Evolutionary conservation across 1,284 basidiomycete genomes (phyloP), one percentile per base, ranked within the genome.

Genomic region (Cryptococcus floricola): DNA sequence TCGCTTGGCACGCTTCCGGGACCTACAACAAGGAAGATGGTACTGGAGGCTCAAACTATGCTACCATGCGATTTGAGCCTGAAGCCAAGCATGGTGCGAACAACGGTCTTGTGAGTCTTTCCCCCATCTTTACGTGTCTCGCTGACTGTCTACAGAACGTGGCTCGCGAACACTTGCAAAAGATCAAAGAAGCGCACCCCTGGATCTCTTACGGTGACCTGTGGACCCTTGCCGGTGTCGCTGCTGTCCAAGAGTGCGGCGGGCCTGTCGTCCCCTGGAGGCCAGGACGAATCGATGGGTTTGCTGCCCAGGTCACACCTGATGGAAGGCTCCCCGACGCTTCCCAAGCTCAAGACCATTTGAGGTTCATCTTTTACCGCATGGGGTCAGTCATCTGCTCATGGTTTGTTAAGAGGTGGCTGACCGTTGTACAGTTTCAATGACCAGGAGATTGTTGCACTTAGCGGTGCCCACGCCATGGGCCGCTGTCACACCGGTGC

Each of bases 261-360:
- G 81, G 81, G 5, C 81, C 81, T 52, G 85, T 85, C 72, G 81
- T 93, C 65, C 86, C 87, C 18, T 97, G 93, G 92, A 83, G 90
- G 61, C 83, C 91, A 4, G 92, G 92, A 42, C 84, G 92, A 54
- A 84, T 92, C 60, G 91, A 96, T 73, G 88, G 92, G 50, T 81
- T 87, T 64, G 84, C 83, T 47, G 77, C 81, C 53, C 78, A 94
- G 44, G 88, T 81, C 56, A 91, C 95, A 31, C 94, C 95, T 19
- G 93, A 94, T 70, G 95, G 95, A 56, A 87, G 95, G 76, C 85
- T 98, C 41, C 95, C 95, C 23, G 95, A 98, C 74, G 95, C 87
- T 39, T 71, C 85, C 27, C 87, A 90, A 76, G 93, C 89, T 48
- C 78, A 85, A 55, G 85, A 91, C 73, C 95, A 98, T 76, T 79